phyloP scores from a whole-genome alignment of 345 rosid species.

The Syzygium grande region DNA sequence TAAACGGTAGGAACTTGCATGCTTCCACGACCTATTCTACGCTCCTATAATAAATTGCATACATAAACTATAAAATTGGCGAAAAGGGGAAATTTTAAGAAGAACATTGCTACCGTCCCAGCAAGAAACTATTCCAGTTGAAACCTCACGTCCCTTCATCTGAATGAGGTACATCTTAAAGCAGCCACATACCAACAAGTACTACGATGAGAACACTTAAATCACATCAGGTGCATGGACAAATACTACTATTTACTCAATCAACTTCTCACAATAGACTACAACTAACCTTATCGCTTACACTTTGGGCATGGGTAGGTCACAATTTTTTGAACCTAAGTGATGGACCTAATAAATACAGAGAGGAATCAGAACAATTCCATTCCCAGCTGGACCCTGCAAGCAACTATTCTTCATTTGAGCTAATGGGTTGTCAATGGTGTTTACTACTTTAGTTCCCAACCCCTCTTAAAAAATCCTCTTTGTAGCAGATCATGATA shows the following conservation, averaged over 20 bases:
- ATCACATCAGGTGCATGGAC: background rate
- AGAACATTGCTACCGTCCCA: background rate
- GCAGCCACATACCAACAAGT: background rate
- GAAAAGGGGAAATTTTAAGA: background rate
- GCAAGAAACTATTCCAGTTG: background rate
- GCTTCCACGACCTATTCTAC: background rate
- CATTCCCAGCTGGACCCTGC: background rate
- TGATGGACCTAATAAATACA: background rate
- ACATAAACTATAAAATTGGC: background rate
- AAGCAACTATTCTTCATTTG: background rate
- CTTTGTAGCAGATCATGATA: background rate
- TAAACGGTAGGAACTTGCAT: background rate
- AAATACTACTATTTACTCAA: background rate
- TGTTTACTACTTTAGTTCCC: no score
- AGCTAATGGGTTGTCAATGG: background rate
- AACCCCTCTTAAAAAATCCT: background rate
- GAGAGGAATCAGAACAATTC: background rate
- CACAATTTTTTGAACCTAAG: background rate
- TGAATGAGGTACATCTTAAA: background rate
- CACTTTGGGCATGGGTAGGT: background rate
- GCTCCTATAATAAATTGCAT: background rate
- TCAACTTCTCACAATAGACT: background rate
- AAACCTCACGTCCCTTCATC: background rate
- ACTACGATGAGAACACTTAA: background rate
- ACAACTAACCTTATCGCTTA: background rate